Conservation (phyloP, 2,329 filamentous ascomycete genomes). For the Xenosphaeropsis pyriputrescens region DNA sequence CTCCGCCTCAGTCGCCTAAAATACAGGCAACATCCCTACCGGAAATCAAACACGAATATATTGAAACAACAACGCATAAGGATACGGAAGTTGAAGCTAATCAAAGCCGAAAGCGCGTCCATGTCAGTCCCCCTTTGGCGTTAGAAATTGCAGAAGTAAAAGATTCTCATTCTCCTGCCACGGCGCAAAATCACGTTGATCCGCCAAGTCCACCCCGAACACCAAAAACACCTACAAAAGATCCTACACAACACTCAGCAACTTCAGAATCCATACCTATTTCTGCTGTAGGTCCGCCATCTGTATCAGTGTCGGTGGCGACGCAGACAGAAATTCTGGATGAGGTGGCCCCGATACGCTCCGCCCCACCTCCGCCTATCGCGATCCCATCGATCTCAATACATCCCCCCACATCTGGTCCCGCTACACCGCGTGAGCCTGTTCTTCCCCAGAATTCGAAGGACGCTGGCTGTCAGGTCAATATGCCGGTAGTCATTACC, state of each 20-base stretch:
- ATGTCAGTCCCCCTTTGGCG: constrained; percentile 32
- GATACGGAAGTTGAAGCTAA: constrained; percentile 57
- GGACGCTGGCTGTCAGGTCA: constrained; percentile 70
- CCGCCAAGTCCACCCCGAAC: constrained; percentile 52
- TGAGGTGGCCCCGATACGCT: constrained; percentile 9
- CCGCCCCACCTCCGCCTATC: constrained; percentile 24
- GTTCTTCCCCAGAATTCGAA: constrained; percentile 70
- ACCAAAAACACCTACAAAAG: constrained; percentile 35
- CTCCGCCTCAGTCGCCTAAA: constrained; percentile 64
- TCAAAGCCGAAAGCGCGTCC: constrained; percentile 55
- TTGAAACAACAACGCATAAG: constrained; percentile 12
- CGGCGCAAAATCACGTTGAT: constrained; percentile 26
- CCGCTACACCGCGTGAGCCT: constrained; percentile 62
- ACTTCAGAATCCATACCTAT: constrained; percentile 21
- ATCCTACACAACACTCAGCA: constrained; percentile 26
- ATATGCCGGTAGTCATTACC: constrained; percentile 27
- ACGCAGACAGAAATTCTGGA: constrained; percentile 41
- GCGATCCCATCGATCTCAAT: constrained; percentile 79
- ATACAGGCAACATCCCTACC: constrained; percentile 17
- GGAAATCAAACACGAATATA: constrained; percentile 2
- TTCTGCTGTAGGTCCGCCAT: constrained; percentile 27
- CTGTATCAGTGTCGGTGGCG: constrained; percentile 7
- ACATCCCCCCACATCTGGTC: constrained; percentile 72
- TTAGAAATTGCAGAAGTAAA: constrained; percentile 22
- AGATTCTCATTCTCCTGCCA: constrained; percentile 13